A percentile compares a stretch with the other conserved stretches of the same genome.
phyloP scores from a whole-genome alignment of 2,329 filamentous ascomycete genomes.

The Dactylonectria estremocensis region DNA sequence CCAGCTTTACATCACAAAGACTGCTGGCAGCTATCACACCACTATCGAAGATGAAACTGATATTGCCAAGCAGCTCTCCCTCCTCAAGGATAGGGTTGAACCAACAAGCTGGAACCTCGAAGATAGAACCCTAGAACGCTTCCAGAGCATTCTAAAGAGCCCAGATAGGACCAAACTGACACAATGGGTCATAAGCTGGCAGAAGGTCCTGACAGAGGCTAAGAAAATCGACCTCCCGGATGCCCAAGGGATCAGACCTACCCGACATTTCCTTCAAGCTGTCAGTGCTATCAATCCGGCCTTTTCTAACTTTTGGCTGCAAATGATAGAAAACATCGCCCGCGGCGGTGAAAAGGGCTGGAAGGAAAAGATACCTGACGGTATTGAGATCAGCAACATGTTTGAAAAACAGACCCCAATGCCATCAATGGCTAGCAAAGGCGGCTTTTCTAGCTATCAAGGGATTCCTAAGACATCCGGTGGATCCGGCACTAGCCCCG shows the following conservation, averaged over 20 bases:
- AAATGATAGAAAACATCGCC: not conserved
- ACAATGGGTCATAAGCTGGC: not conserved
- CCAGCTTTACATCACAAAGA: conserved; percentile 15
- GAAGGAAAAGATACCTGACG: conserved; percentile 6
- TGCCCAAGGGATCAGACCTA: conserved; percentile 2
- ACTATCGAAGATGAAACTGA: not conserved
- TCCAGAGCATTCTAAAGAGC: conserved; percentile 14
- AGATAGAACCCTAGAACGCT: conserved; percentile 1
- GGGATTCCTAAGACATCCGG: not conserved
- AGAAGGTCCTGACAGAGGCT: conserved; percentile 14
- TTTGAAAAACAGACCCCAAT: conserved; percentile 12
- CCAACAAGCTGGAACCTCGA: not conserved
- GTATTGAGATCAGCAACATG: conserved; percentile 14
- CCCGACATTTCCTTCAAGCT: conserved; percentile 13
- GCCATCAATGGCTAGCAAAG: conserved; percentile 1
- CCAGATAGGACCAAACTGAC: conserved; percentile 3
- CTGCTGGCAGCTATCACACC: conserved; percentile 12
- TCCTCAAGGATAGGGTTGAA: not conserved
- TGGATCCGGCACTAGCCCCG: not conserved
- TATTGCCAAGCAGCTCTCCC: conserved; percentile 3
- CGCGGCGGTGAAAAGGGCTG: not conserved
- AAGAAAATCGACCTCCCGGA: conserved; percentile 6
- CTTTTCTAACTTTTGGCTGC: conserved; percentile 17
- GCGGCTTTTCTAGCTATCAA: conserved; percentile 15
- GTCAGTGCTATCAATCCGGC: not conserved